Base-by-base conservation (phyloP, 1,139 yeast species). In the Taphrina communis region DNA sequence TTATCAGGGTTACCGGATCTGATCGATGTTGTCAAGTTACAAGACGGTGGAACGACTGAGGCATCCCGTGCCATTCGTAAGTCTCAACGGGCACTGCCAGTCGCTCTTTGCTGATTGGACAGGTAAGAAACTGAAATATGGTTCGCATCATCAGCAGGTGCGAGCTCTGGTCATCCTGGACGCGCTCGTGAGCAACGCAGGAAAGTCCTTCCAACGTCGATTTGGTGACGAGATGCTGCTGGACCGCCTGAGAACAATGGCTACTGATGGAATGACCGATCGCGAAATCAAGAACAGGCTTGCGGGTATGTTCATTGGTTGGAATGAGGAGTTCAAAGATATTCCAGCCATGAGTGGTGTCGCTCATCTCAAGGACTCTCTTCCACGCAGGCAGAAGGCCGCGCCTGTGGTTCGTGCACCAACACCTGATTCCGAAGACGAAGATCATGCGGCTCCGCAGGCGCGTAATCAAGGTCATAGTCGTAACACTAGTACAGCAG, bases 91-190 rank as follows among this genome's bases (percentile, higher is more conserved):
- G 31, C 31, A 25, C 4, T 25, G 31, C 2, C 4, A 25, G 1
- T 25, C 31, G 4, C 31, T 25, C 31, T 25, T 11, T 14, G 8
- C 56, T 21, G 56, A 25, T 19, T 25, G 38, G 21, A 14, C 7
- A 35, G 83, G 99, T 67, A 94, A 94, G 80, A 86, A 88, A 76
- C 81, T 94, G 76, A 94, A 94, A 79, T 89, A 94, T 76, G 98
- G 98, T n/a, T 74, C 81, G 0, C 76, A 79, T 1, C 81, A 81
- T 41, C 87, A 86, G 72, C 94, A 89, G 75, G 73, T 83, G 66
- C 82, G 89, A 67, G 90, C 96, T 0, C 79, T 93, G 72, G 84
- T 84, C 70, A 75, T 93, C 21, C 81, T 92, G 71, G 97, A 93
- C 75, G 82, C 89, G 48, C 79, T 93, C 70, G 87, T 93, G 3